Base-by-base conservation (phyloP, 371 early-diverging fungal species). In the Furculomyces boomerangus region DNA sequence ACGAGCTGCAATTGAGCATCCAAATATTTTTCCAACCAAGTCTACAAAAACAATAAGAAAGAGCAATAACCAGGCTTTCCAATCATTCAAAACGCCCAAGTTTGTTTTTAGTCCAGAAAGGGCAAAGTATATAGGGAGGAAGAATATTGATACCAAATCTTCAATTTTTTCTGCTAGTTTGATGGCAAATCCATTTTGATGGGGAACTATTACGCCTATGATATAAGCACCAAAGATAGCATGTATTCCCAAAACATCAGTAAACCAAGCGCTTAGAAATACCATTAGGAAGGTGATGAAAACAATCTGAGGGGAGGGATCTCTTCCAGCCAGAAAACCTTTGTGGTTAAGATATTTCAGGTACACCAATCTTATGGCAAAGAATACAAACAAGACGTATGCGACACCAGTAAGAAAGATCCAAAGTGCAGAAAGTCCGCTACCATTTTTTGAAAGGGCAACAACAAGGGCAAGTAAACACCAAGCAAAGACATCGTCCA, bases 151-250 rank as follows among this genome's bases (percentile, higher is more conserved):
- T 27, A 91, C 75, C 1, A 92, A 63, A 66, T 95, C 96, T 63
- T 95, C 94, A 40, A 91, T 83, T 68, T 89, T 83, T 57, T 91
- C 90, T 2, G 89, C 83, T 20, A 95, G 75, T 45, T 80, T 80
- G 49, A 84, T 71, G 2, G 91, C 82, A 59, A 95, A 82, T 24
- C 91, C 90, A 51, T 80, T 73, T 46, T 87, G 83, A 65, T 89
- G 91, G 1, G 96, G 94, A 14, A 86, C 73, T 32, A 88, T 82
- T 29, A 88, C 71, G 2, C 95, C 94, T 16, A 80, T 77, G 3
- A 93, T 53, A 63, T 92, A 91, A 1, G 81, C 88, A 22, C 96
- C 96, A 72, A 95, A 93, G 54, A 93, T 92, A 30, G 87, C 74
- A 63, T 91, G 87, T 41, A 90, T 78, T 30, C 95, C 93, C 57